Evolutionary conservation across 495 filamentous ascomycete species (phyloP).

Genomic region (Pseudomonodictys pantanalensis): DNA sequence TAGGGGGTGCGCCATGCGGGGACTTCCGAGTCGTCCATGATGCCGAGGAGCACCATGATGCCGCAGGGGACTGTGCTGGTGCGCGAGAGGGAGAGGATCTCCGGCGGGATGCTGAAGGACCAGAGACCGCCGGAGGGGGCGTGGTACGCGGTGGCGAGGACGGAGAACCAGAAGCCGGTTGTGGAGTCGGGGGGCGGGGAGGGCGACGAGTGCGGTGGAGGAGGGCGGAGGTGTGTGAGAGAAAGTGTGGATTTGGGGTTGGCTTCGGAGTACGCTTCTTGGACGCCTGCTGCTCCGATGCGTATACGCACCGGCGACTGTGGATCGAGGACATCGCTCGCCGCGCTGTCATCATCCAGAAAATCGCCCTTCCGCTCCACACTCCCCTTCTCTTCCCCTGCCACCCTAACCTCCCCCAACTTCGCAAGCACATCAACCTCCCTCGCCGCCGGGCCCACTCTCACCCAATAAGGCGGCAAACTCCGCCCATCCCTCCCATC

Average conservation of each 20-base stretch:
- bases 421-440: slow-evolving; percentile 11
- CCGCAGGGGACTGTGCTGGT: slow-evolving; percentile 60
- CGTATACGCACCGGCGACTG: slow-evolving; percentile 10
- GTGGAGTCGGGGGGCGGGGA: slow-evolving; percentile 19
- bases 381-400: slow-evolving; percentile 12
- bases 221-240: slow-evolving; percentile 20
- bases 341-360: slow-evolving; percentile 21
- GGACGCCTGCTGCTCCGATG: slow-evolving; percentile 20
- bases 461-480: slow-evolving; percentile 63
- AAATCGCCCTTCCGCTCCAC: slow-evolving; percentile 17
- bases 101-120: slow-evolving; percentile 58
- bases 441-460: slow-evolving; percentile 33
- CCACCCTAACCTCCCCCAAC: slow-evolving; percentile 6
- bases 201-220: background rate
- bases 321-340: background rate
- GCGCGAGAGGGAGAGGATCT: slow-evolving; percentile 50
- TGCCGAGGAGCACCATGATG: slow-evolving; percentile 54
- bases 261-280: slow-evolving; percentile 28
- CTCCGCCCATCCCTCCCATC: slow-evolving; percentile 51
- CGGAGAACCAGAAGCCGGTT: slow-evolving; percentile 58
- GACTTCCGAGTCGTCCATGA: slow-evolving; percentile 51
- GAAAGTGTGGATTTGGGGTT: slow-evolving; percentile 14
- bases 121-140: slow-evolving; percentile 54
- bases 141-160: slow-evolving; percentile 53
- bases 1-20: slow-evolving; percentile 56